A percentile compares a stretch with the other conserved stretches of the same genome.
phyloP scores from a whole-genome alignment of 352 stramenopile genomes.

The Globisporangium ultimum region DNA sequence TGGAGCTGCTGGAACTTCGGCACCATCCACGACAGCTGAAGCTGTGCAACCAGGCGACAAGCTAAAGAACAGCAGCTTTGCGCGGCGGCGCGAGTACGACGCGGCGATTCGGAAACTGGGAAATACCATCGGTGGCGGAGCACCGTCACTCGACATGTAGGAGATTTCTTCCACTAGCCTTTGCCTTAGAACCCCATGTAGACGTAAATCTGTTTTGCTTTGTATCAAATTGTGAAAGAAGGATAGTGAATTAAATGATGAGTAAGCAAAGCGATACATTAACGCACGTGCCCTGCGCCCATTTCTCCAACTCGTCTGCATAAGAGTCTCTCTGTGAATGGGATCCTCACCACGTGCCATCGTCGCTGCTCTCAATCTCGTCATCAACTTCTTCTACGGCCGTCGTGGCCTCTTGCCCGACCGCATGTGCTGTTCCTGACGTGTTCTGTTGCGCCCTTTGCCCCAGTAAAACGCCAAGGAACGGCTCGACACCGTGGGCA shows the following conservation, averaged over 20 bases:
- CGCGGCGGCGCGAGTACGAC: conserved; percentile 64
- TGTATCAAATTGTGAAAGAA: not conserved
- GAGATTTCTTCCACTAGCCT: no score
- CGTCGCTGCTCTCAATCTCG: conserved; percentile 68
- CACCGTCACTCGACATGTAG: not conserved
- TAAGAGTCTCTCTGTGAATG: not conserved
- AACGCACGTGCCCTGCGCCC: no score
- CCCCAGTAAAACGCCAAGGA: conserved; percentile 19
- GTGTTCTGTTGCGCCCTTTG: not conserved
- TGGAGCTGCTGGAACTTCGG: conserved; percentile 2
- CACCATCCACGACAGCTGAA: conserved; percentile 4
- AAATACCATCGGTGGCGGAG: not conserved
- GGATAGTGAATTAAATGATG: not conserved
- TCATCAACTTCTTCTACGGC: conserved; percentile 38
- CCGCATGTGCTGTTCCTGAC: not conserved
- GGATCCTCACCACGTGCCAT: conserved; percentile 27
- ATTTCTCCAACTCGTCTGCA: not conserved
- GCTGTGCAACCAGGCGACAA: conserved; percentile 24
- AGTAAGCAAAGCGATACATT: not conserved
- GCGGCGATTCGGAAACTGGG: conserved; percentile 42
- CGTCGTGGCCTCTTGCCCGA: no score
- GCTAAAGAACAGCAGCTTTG: conserved; percentile 74
- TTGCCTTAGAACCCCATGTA: not conserved
- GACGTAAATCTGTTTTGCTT: not conserved
- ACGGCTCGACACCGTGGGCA: conserved; percentile 69